Base-by-base conservation (phyloP, 1,284 basidiomycete genomes). In the Cryptococcus deneoformans region DNA sequence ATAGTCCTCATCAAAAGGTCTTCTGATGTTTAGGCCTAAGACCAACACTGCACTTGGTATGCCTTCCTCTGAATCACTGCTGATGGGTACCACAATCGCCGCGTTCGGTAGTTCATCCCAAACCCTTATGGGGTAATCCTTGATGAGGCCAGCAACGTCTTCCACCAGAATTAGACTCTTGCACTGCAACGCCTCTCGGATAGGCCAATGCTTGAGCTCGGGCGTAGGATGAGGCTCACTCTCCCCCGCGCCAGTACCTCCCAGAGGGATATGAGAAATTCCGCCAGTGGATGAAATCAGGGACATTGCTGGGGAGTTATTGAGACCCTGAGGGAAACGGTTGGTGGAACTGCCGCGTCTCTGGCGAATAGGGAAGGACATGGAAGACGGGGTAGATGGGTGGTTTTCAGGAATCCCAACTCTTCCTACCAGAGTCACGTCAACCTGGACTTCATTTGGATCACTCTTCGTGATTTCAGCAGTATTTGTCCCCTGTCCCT, bases 61-160 rank as follows among this genome's bases (percentile, higher is more conserved):
- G 2, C 61, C 69, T n/a, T 70, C 70, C 5, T 71, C 72, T 3
- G 67, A 63, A 43, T 76, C 75, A 50, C 69, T 70, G 8, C 63
- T 59, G 46, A 80, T 70, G 0, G 79, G 79, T 3, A 80, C 68
- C 3, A 79, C 71, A 10, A 80, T 66, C 0, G 79, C 79, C 6
- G 72, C 67, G 35, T 62, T 66, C 0, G 77, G 72, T 9, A 76
- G 55, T 48, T 75, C 71, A 35, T 74, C 75, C 77, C 79, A 79
- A 0, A 72, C 69, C 8, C 73, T 57, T 9, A 75, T 55, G 0
- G 67, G 66, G 55, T 67, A 79, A 0, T 66, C 73, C 10, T 65
- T 44, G 14, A 74, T 72, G 43, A 77, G 50, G 1, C 48, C 36
- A 3, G 66, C 47, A 52, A 75, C 75, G 58, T 79, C 72, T 39